These are phyloP conservation scores for Miamiensis avidus DNA, from an alignment of 169 alveolate species.

Conservation along the genomic window DNA sequence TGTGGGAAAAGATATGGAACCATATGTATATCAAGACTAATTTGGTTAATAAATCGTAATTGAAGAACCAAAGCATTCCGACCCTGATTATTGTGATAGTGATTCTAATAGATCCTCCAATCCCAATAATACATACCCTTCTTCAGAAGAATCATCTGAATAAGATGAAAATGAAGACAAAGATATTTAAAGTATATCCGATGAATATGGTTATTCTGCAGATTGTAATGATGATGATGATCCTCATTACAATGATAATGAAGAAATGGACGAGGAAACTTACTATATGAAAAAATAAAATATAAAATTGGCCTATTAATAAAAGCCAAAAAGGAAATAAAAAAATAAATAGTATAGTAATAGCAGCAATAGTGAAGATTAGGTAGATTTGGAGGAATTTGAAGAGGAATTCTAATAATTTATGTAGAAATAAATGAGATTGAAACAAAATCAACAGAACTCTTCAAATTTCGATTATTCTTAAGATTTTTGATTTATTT, in stretches of 20 bases:
- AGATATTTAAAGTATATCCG: neutral
- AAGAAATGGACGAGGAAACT: neutral
- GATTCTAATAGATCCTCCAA: neutral
- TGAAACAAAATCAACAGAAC: no score
- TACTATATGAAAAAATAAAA: neutral
- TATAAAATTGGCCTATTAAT: neutral
- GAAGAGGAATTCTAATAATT: no score
- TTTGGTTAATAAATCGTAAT: neutral
- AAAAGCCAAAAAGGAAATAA: neutral
- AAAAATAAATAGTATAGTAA: no score
- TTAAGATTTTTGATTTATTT: no score
- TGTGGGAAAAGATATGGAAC: neutral
- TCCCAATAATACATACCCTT: neutral
- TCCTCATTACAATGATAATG: neutral
- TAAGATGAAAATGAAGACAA: neutral
- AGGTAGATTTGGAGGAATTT: neutral
- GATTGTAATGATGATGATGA: neutral
- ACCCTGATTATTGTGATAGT: neutral
- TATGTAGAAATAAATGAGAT: no score
- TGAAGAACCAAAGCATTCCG: neutral
- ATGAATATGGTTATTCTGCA: neutral
- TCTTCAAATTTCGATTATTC: no score
- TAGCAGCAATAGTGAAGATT: neutral
- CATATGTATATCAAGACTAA: neutral
- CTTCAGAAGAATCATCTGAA: neutral